Evolutionary conservation across 306 rosid species (phyloP), one percentile per base, ranked within the genome.

Genomic region (Urtica urens): DNA sequence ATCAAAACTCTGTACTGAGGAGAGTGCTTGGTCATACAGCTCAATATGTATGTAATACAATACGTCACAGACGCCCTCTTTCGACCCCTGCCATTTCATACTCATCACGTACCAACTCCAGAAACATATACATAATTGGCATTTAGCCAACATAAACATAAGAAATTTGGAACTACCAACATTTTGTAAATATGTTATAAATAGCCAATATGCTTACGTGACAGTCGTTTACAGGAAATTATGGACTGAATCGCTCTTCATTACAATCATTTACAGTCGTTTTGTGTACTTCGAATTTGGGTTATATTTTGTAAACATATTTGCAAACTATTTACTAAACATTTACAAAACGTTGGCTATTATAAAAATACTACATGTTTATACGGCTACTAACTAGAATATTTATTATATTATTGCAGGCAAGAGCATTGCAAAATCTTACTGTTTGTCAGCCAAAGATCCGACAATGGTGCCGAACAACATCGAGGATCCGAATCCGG

Each of bases 401-500:
- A 35, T 7, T 35, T 35, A 10, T 28, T 10, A 4, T 7, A 10
- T 35, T 35, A 10, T 35, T 13, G 11, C 5, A 35, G n/a, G 3
- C 4, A 4, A 35, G n/a, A 35, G 40, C 2, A 22, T 31, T 38
- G 2, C 14, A 11, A 34, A 26, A 45, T 34, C 99, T 90, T 82
- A 90, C 99, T 82, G 94, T 76, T 86, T 92, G 65, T 92, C 99
- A 10, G 99, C 99, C 27, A 92, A 77, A 60, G 99, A 92, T 69
- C 99, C 99, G 37, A 92, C 99, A 67, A 92, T 78, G 29, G 99
- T 85, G 49, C 99, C 99, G 53, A 92, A 92, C 54, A 92, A 65
- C 99, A 92, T 92, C 43, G 96, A 86, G 34, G 99, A 92, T 21
- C 99, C 99, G 65, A 92, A 92, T 37, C 99, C 99, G 70, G 99